Percentiles rank a stretch among this genome's conserved stretches.
Conservation (phyloP, 495 filamentous ascomycete species). For the Podospora conica region DNA sequence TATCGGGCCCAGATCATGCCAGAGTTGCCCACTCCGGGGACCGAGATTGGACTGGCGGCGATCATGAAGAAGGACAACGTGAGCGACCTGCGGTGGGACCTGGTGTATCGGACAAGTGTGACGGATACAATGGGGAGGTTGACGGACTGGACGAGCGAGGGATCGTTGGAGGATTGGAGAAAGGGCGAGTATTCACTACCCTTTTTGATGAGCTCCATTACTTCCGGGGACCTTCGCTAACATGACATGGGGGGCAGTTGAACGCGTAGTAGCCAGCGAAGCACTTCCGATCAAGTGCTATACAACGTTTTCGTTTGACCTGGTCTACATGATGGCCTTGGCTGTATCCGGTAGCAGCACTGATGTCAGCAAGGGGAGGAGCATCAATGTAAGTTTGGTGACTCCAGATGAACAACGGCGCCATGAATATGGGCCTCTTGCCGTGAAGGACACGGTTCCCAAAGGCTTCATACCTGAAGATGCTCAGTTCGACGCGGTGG, state of each 20-base stretch:
- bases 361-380: neutral
- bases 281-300: neutral
- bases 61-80: neutral
- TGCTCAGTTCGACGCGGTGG: neutral
- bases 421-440: no score
- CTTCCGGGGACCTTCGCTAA: neutral
- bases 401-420: neutral
- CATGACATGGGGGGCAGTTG: neutral
- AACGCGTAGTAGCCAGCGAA: neutral
- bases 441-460: neutral
- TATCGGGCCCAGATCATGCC: neutral
- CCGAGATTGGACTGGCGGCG: neutral
- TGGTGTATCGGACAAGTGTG: neutral
- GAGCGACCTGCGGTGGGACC: neutral
- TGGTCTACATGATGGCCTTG: neutral
- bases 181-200: neutral
- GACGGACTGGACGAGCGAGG: neutral
- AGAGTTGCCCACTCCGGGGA: neutral
- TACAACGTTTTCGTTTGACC: neutral
- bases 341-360: neutral
- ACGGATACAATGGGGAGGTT: no score
- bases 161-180: neutral
- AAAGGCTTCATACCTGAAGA: neutral
- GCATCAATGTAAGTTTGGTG: neutral
- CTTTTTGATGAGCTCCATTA: no score